A percentile compares a stretch with the other conserved stretches of the same genome.
Conservation (phyloP, 441 rosid genomes). For the Croton laevigatus region DNA sequence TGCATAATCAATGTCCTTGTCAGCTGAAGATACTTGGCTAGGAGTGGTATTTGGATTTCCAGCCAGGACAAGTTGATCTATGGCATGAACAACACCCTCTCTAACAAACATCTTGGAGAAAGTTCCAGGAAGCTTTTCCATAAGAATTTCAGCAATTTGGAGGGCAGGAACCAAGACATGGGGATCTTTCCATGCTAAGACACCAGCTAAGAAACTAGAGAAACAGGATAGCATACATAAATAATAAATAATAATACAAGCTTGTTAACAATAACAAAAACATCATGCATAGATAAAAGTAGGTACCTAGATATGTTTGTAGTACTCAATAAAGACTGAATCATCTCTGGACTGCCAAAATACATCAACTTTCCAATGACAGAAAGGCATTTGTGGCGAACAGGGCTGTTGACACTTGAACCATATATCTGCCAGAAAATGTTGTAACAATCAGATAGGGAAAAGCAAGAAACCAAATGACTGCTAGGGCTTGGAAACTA, state of each 20-base stretch:
- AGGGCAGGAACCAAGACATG: constrained; percentile 98
- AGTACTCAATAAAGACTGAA: constrained; percentile 71
- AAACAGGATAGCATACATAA: constrained; percentile 22
- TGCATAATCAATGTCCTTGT: constrained; percentile 73
- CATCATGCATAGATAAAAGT: constrained; percentile 13
- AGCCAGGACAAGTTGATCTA: constrained; percentile 85
- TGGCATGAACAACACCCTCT: constrained; percentile 99
- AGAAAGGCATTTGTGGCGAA: constrained; percentile 97
- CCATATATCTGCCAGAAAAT: constrained; percentile 78
- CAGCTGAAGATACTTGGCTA: constrained; percentile 50
- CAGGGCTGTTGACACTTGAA: constrained; percentile 91
- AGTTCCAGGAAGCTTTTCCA: constrained; percentile 98
- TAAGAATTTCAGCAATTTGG: constrained; percentile 94
- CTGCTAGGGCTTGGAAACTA: constrained; percentile 9
- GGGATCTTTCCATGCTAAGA: constrained; percentile 99
- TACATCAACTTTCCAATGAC: constrained; percentile 97
- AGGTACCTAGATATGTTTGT: constrained; percentile 93
- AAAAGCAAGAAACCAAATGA: constrained; percentile 2
- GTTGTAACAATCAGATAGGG: constrained; percentile 18
- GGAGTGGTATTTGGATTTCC: constrained; percentile 50
- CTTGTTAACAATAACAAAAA: constrained; percentile 6
- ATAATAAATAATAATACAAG: neutral
- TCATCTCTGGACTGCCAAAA: constrained; percentile 90
- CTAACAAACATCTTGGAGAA: constrained; percentile 95
- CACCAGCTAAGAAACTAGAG: constrained; percentile 92